Base-by-base conservation (phyloP, 2,329 filamentous ascomycete species). In the Sporothrix euskadiensis region DNA sequence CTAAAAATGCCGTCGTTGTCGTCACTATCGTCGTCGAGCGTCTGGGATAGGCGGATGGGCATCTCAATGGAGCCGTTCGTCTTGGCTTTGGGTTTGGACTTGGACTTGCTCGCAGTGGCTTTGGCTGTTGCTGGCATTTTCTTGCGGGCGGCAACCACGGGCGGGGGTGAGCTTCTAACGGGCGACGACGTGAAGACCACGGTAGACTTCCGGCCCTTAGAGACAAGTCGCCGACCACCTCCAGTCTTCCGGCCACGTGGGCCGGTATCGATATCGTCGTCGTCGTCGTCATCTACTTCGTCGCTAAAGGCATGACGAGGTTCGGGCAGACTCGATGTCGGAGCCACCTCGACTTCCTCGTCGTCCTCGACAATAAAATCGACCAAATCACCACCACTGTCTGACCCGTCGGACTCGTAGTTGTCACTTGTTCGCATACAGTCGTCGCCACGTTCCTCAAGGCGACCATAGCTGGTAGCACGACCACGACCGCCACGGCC, bases 311-410 rank as follows among this genome's bases (percentile, higher is more conserved):
- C 12, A 56, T 41, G 57, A 6, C 32, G 41, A 26, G 44, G 66
- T 57, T 63, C 39, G 3, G 49, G 54, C n/a, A 22, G 41, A 30
- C 71, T 73, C 30, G 68, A 71, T 22, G 69, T 57, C 22, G 73
- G 63, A 8, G 69, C 70, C 14, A 35, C 73, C n/a, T 26, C 57
- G 22, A 65, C 63, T 4, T 71, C 74, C 16, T 76, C 76, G 68
- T 89, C 80, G 80, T 89, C 80, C 76, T 83, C 79, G 78, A 90
- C 83, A 77, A 92, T 78, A 81, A 92, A 86, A 81, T 89, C 82
- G 76, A 88, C 73, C 16, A 89, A 79, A 75, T 88, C 87, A 61
- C 80, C 82, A 14, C 84, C 85, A 73, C 83, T 81, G 73, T 87
- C 86, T 0, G 84, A 86, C 16, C 83, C 85, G 75, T 85, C 83